Evolutionary conservation across 306 rosid genomes (phyloP).

Genomic region (Rosa multiflora): DNA sequence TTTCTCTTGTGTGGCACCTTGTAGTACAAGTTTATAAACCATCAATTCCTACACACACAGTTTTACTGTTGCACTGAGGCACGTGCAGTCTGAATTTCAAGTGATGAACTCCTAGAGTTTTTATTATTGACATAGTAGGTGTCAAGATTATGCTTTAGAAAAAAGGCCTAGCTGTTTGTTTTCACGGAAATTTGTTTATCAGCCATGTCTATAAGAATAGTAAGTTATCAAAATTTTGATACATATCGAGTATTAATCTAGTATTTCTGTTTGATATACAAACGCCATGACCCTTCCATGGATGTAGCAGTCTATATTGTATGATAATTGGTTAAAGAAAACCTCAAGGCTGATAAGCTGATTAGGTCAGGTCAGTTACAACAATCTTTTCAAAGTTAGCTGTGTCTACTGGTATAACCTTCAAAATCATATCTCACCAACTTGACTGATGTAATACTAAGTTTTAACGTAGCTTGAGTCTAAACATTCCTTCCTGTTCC

Average conservation of each 20-base stretch:
- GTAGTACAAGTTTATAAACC: not conserved
- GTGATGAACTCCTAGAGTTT: not conserved
- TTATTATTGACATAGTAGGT: not conserved
- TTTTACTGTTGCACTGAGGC: not conserved
- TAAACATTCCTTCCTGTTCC: not conserved
- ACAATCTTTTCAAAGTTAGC: not conserved
- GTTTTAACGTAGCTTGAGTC: not conserved
- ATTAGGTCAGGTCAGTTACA: not conserved
- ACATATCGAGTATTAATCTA: not conserved
- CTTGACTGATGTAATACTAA: not conserved
- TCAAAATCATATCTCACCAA: not conserved
- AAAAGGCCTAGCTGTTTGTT: not conserved
- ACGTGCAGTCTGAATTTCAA: not conserved
- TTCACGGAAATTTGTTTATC: not conserved
- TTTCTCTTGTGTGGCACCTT: not conserved
- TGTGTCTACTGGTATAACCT: not conserved
- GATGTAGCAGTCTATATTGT: not conserved
- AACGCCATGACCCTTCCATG: not conserved
- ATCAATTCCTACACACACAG: not conserved
- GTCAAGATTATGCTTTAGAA: not conserved
- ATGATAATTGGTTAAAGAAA: not conserved
- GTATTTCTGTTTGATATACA: not conserved
- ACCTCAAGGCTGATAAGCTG: not conserved
- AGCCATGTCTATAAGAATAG: not conserved
- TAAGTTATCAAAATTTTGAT: not conserved